Percentiles rank a stretch among this genome's conserved stretches.
These are phyloP conservation scores for Phlyctochytrium bullatum DNA, from an alignment of 192 early-diverging fungal species.

Conservation along the genomic window DNA sequence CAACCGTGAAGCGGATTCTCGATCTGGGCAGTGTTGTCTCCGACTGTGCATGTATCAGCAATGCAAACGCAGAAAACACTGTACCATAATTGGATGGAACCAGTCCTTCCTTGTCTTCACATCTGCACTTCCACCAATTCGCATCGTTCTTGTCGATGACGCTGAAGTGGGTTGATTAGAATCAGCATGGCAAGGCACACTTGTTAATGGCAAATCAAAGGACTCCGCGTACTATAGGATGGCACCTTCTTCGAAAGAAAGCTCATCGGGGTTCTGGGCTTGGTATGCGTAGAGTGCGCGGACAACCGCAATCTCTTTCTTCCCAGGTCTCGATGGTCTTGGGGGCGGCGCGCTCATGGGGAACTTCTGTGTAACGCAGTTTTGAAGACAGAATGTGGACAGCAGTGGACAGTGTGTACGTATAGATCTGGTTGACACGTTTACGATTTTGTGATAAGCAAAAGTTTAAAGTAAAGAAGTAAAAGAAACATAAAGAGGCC, in stretches of 20 bases:
- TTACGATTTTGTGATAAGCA: too few relatives aligned
- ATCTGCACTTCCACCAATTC: constrained; percentile 55
- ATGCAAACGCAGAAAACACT: neutral
- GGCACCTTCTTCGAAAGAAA: constrained; percentile 46
- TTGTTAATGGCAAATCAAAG: constrained; percentile 4
- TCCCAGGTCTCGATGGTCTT: constrained; percentile 21
- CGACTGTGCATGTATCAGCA: constrained; percentile 27
- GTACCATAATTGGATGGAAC: constrained; percentile 52
- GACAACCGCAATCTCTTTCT: constrained; percentile 48
- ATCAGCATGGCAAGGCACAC: constrained; percentile 14
- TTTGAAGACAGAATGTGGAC: neutral
- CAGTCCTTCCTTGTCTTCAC: constrained; percentile 45
- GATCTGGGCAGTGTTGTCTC: constrained; percentile 47
- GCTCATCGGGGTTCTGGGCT: constrained; percentile 46
- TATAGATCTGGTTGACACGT: too few relatives aligned
- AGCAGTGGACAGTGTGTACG: too few relatives aligned
- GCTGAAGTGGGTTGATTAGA: constrained; percentile 1
- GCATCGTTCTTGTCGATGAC: constrained; percentile 48
- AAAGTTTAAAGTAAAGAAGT: too few relatives aligned
- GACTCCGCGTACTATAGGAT: constrained; percentile 32
- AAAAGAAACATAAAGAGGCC: too few relatives aligned
- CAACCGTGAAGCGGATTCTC: constrained; percentile 55
- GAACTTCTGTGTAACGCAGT: neutral
- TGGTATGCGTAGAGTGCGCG: constrained; percentile 49
- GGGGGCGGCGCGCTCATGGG: constrained; percentile 28